Base-by-base conservation (phyloP, 1,139 yeast genomes). In the Suhomyces anneliseae region DNA sequence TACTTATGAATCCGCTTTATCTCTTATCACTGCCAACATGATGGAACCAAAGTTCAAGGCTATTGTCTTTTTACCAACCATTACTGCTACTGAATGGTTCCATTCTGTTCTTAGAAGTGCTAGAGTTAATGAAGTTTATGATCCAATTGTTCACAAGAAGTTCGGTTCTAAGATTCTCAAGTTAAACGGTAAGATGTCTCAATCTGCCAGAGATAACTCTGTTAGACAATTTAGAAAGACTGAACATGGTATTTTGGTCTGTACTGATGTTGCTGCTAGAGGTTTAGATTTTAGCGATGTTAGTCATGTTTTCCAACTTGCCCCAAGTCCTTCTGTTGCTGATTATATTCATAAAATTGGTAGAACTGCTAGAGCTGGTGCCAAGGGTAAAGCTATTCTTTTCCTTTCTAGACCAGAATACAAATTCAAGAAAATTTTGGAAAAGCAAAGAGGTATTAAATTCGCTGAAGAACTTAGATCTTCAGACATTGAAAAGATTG, bases 231-330 rank as follows among this genome's bases (percentile, higher is more conserved):
- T 86, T 74, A 78, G 86, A 61, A 64, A 60, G 39, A 60, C 74
- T 31, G 60, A 68, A 36, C 68, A 72, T 63, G 99, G 99, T 40
- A 89, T 89, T 43, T 72, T 93, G 58, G 80, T 93, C 44, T 93
- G 98, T 72, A 93, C 99, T 0, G 98, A 93, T 69, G 98, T 93
- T 56, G 99, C 98, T 26, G 98, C 99, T 9, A 83, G 99, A 77
- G 99, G 99, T 12, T 81, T 93, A 56, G 99, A 93, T 73, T 92
- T 93, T 55, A 97, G 97, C 44, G 87, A 95, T 29, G 98, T 93
- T 46, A 97, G 92, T 70, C 93, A 98, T 96, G 93, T 93, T 60
- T 85, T 93, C 53, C 98, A 93, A 73, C 90, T 88, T 59, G 97
- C 93, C 67, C 98, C 98, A 43, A 89, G 95, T 53, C 69, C 77